Base-by-base conservation (phyloP, 2,329 filamentous ascomycete species). In the Biscogniauxia sp. region DNA sequence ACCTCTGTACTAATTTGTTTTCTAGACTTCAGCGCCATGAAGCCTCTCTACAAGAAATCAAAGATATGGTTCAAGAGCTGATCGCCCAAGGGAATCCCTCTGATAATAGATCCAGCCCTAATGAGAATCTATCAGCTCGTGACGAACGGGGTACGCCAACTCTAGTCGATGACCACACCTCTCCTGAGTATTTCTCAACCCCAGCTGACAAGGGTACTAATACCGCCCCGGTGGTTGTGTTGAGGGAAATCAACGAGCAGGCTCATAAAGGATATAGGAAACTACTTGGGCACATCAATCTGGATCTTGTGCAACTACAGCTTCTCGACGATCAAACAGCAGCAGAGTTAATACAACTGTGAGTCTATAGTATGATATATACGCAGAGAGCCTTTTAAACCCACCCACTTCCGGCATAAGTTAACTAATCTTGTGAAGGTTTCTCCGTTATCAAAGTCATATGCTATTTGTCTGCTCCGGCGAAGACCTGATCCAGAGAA, bases 401-500 rank as follows among this genome's bases (percentile, higher is more conserved):
- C 26, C 17, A 32, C 20, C 3, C 15, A n/a, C 54, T 11, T 32
- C 25, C 9, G 17, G 13, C n/a, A 4, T 32, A 8, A 20, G 8
- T 19, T 54, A 23, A 51, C 32, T 9, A 23, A 2, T 4, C 17
- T 26, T 13, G 13, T 20, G 11, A 45, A 74, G 72, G 2, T 74
- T 72, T 55, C 61, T 70, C 28, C 69, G 66, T 51, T 58, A 73
- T 26, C 72, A 74, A 55, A 64, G 70, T 19, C 71, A 73, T 19
- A 67, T 66, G 23, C 64, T 74, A 5, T 61, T 72, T 8, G 69
- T 67, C n/a, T 70, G 70, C 49, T 63, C 56, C 26, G 51, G 60
- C 20, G 66, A 69, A 11, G 71, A 73, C 8, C 45, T 73, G 25
- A 61, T 60, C 26, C 58, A 59, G 2, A 73, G 66, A 0, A 87